phyloP scores from a whole-genome alignment of 179 eudicot species.

The Vitellaria paradoxa region DNA sequence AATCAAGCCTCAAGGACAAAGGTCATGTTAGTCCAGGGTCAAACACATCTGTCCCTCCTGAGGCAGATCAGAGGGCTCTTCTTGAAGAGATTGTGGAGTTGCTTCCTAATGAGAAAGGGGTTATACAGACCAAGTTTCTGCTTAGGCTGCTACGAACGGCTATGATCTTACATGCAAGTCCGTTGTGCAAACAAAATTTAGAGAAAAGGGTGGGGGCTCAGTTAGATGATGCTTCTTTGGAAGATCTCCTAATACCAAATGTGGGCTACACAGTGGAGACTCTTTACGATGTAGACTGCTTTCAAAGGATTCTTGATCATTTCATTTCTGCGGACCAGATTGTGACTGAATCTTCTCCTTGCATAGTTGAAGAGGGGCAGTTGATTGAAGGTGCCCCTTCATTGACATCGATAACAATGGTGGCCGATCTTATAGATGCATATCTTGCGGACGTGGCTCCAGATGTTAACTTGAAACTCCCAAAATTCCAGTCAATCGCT shows the following conservation, averaged over 20 bases:
- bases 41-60: slow-evolving; percentile 26
- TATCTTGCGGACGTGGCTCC: slow-evolving; percentile 81
- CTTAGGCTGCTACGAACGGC: slow-evolving; percentile 54
- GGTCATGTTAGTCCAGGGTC: slow-evolving; percentile 18
- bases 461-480: slow-evolving; percentile 62
- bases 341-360: slow-evolving; percentile 43
- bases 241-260: slow-evolving; percentile 76
- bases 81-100: slow-evolving; percentile 53
- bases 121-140: slow-evolving; percentile 47
- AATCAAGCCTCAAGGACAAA: slow-evolving; percentile 22
- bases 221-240: slow-evolving; percentile 60
- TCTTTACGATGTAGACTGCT: slow-evolving; percentile 69
- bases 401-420: slow-evolving; percentile 48
- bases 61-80: slow-evolving; percentile 46
- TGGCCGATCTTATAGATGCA: slow-evolving; percentile 68
- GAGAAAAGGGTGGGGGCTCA: slow-evolving; percentile 69
- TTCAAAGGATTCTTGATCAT: slow-evolving; percentile 75
- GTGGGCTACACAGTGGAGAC: slow-evolving; percentile 57
- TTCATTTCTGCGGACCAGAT: slow-evolving; percentile 48
- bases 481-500: slow-evolving; percentile 67
- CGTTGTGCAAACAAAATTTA: slow-evolving; percentile 46
- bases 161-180: slow-evolving; percentile 56
- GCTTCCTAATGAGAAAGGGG: slow-evolving; percentile 50
- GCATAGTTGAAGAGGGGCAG: slow-evolving; percentile 41
- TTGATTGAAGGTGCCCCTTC: slow-evolving; percentile 38